phyloP scores from a whole-genome alignment of 1,284 basidiomycete species.

The Sanghuangporus baumii region DNA sequence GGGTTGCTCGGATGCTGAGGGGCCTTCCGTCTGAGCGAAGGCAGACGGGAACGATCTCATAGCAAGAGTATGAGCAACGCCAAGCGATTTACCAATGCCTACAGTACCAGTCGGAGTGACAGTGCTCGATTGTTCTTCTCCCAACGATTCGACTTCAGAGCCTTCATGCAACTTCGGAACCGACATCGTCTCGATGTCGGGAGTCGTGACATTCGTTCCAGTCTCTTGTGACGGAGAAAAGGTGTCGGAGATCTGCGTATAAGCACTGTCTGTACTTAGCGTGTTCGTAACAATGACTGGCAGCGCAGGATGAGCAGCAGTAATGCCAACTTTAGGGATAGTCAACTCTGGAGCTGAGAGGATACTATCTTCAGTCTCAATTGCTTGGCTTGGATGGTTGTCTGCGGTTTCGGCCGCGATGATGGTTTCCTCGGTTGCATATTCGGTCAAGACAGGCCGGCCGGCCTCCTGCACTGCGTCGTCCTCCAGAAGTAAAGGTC shows the following conservation, averaged over 20 bases:
- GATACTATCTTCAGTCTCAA: conserved; percentile 4
- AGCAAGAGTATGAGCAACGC: conserved; percentile 9
- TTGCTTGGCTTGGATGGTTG: not conserved
- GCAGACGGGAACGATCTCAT: conserved; percentile 13
- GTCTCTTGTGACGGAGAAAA: conserved; percentile 9
- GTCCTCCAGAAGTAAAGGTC: not conserved
- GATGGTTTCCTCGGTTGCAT: too few relatives aligned
- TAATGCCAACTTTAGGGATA: conserved; percentile 12
- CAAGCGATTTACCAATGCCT: not conserved
- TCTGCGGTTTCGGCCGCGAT: not conserved
- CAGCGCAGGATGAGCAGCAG: not conserved
- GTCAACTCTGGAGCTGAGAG: conserved; percentile 5
- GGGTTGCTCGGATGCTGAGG: not conserved
- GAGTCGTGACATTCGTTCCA: conserved; percentile 8
- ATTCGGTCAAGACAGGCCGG: too few relatives aligned
- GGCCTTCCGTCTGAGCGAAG: not conserved
- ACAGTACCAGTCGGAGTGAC: not conserved
- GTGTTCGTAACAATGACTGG: conserved; percentile 4
- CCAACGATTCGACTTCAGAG: conserved; percentile 10
- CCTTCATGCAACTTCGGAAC: conserved; percentile 8
- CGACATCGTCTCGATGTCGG: conserved; percentile 8
- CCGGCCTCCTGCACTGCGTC: not conserved
- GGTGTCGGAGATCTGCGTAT: conserved; percentile 3
- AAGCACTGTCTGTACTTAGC: conserved; percentile 11
- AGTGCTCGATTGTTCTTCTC: conserved; percentile 6